Percentiles rank a stretch among this genome's conserved stretches.
These are phyloP conservation scores for Nicotiana sylvestris DNA, from an alignment of 257 asterid genomes.

Conservation along the genomic window DNA sequence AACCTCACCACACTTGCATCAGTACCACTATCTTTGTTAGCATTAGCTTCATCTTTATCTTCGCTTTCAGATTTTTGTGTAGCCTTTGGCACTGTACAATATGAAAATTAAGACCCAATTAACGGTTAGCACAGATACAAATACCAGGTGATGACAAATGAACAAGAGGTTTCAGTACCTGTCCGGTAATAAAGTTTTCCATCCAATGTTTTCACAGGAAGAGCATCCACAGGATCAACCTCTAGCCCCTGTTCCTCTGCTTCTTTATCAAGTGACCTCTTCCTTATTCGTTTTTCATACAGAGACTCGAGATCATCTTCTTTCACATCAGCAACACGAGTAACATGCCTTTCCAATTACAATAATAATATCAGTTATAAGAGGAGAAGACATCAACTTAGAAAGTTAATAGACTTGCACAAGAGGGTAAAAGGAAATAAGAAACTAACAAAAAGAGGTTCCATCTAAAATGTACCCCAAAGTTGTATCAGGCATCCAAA, in stretches of 20 bases:
- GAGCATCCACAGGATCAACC: slow-evolving; percentile 91
- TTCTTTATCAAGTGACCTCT: slow-evolving; percentile 44
- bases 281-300: slow-evolving; percentile 61
- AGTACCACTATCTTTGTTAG: slow-evolving; percentile 24
- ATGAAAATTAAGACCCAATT: slow-evolving; percentile 7
- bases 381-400: neutral
- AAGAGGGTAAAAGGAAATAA: neutral
- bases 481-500: neutral
- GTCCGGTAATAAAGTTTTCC: slow-evolving; percentile 63
- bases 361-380: neutral
- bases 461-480: neutral
- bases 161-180: slow-evolving; percentile 30
- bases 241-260: slow-evolving; percentile 46
- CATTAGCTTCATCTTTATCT: slow-evolving; percentile 36
- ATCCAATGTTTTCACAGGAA: slow-evolving; percentile 72
- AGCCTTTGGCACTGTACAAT: slow-evolving; percentile 39
- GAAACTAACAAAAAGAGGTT: neutral
- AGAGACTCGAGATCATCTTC: slow-evolving; percentile 70
- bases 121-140: neutral
- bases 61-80: slow-evolving; percentile 40
- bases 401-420: neutral
- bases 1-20: slow-evolving; percentile 37
- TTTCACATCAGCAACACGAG: slow-evolving; percentile 79
- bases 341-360: slow-evolving; percentile 34
- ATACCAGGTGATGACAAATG: neutral